Percentiles rank a stretch among this genome's conserved stretches.
phyloP scores from a whole-genome alignment of 441 rosid species.

The Erodium chrysanthum region DNA sequence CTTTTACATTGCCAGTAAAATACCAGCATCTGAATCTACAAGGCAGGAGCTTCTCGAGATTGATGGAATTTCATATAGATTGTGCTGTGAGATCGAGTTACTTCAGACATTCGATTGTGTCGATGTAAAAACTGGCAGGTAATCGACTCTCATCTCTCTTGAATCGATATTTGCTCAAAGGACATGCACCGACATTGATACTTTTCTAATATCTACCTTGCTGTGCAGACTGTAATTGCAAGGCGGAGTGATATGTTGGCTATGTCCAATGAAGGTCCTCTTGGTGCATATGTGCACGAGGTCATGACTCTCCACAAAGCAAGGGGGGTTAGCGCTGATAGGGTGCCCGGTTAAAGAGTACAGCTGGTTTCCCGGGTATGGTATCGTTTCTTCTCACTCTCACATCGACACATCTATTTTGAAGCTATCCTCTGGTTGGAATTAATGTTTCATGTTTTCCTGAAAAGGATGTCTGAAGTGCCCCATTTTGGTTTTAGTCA shows the following conservation, averaged over 20 bases:
- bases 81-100: conserved; percentile 71
- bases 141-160: conserved; percentile 8
- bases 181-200: neutral
- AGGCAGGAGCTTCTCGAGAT: conserved; percentile 94
- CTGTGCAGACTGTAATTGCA: conserved; percentile 55
- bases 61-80: conserved; percentile 73
- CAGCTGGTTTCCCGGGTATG: conserved; percentile 99
- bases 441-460: too few species aligned
- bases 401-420: too few species aligned
- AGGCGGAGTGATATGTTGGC: conserved; percentile 87
- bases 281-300: conserved; percentile 84
- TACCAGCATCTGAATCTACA: conserved; percentile 68
- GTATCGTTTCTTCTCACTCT: neutral
- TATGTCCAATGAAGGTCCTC: conserved; percentile 93
- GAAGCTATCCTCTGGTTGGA: too few species aligned
- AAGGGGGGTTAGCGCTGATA: conserved; percentile 47
- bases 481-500: too few species aligned
- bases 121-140: conserved; percentile 80
- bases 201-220: neutral
- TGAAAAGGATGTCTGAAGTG: too few species aligned
- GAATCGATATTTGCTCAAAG: neutral
- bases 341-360: conserved; percentile 40
- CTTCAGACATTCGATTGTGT: conserved; percentile 61
- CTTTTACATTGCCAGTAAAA: conserved; percentile 81
- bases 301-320: conserved; percentile 61